Base-by-base conservation (phyloP, 2,329 filamentous ascomycete species). In the Aureobasidium lini region DNA sequence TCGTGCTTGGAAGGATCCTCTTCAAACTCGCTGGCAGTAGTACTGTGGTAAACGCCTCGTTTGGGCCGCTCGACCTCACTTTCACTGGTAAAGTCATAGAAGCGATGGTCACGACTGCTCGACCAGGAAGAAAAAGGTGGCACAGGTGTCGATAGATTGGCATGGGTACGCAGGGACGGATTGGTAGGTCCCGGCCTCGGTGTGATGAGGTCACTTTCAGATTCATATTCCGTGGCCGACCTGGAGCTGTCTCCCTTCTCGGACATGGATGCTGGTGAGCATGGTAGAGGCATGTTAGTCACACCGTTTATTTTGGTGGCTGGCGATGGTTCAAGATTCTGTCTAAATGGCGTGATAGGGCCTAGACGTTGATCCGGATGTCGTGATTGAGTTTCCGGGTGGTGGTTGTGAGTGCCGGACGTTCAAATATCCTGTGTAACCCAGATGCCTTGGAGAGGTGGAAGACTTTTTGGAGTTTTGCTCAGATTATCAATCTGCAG, bases 201-300 rank as follows among this genome's bases (percentile, higher is more conserved):
- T 16, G 69, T 71, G 34, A 67, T 70, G 16, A 70, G 66, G 32
- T 64, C 66, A 53, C 67, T 66, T 53, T 70, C 69, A 15, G 67
- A 68, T 29, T 71, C 68, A 9, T 43, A 61, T 29, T 65, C 67
- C 36, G 64, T 62, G 46, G 64, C 59, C 6, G 63, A 64, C 48
- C 64, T 63, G 23, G 64, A 63, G 54, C 65, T 62, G 42, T 62
- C 62, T 40, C 59, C 60, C 18, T 42, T 65, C 18, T 67, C 64
- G 29, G 68, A 70, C 49, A 66, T 67, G 56, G 66, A 69, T 47
- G 68, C 69, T 29, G 69, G 69, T 9, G 69, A 70, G 61, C 69
- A 71, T 42, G 69, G 69, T 28, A 68, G 59, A 48, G 67, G 67
- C 62, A 64, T 66, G 47, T 6, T 46, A 2, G 54, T 8, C 4